Evolutionary conservation across 495 filamentous ascomycete species (phyloP).

Genomic region (Physcia stellaris): DNA sequence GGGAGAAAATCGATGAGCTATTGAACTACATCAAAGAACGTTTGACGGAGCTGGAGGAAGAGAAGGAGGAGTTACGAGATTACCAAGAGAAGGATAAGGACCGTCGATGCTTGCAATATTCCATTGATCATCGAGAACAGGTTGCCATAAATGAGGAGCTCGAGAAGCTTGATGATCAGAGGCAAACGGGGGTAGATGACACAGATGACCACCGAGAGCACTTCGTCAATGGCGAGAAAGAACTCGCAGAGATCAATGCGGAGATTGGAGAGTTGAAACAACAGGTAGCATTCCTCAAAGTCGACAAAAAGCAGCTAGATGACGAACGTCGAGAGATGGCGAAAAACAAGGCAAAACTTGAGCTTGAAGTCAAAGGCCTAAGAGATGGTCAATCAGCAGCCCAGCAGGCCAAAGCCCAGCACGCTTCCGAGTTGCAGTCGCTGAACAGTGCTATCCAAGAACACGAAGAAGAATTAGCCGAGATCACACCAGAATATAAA

Average conservation of each 20-base stretch:
- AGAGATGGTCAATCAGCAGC: slow-evolving; percentile 68
- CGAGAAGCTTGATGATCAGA: slow-evolving; percentile 68
- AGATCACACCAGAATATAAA: slow-evolving; percentile 62
- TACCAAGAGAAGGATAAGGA: slow-evolving; percentile 95
- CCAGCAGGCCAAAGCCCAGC: slow-evolving; percentile 50
- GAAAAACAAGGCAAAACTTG: slow-evolving; percentile 63
- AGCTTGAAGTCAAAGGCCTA: slow-evolving; percentile 70
- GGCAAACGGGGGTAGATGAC: slow-evolving; percentile 67
- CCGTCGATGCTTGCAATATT: slow-evolving; percentile 82
- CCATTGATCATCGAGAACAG: slow-evolving; percentile 83
- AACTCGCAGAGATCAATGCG: slow-evolving; percentile 60
- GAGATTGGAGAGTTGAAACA: slow-evolving; percentile 68
- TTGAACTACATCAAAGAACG: slow-evolving; percentile 84
- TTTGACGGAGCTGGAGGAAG: slow-evolving; percentile 80
- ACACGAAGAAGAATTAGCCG: slow-evolving; percentile 60
- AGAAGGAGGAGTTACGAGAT: slow-evolving; percentile 85
- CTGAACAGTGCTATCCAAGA: slow-evolving; percentile 60
- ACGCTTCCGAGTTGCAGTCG: slow-evolving; percentile 59
- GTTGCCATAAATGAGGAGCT: slow-evolving; percentile 60
- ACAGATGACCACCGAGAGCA: slow-evolving; percentile 67
- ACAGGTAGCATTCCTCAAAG: slow-evolving; percentile 68
- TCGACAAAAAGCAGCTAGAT: slow-evolving; percentile 81
- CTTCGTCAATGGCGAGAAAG: slow-evolving; percentile 68
- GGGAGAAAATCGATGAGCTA: slow-evolving; percentile 83
- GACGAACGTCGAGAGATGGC: slow-evolving; percentile 75